These are phyloP conservation scores for Fusarium xyrophilum DNA, from an alignment of 2,329 filamentous ascomycete species.

Conservation along the genomic window DNA sequence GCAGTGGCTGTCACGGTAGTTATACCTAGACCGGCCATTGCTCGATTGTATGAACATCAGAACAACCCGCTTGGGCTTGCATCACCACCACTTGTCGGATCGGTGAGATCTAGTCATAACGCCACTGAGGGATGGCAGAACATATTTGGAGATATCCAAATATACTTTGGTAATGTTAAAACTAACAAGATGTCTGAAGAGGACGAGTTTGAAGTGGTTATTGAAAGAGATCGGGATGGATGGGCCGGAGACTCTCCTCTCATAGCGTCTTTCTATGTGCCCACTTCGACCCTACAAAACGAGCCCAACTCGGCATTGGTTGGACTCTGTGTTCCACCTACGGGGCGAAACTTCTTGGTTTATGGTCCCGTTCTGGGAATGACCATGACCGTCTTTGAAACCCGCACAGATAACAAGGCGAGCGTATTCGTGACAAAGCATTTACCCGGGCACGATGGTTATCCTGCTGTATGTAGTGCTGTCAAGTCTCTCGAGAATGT, in stretches of 20 bases:
- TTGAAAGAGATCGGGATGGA: slow-evolving; percentile 47
- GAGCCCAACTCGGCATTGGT: slow-evolving; percentile 44
- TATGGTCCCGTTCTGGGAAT: slow-evolving; percentile 40
- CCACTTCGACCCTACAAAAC: slow-evolving; percentile 46
- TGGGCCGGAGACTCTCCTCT: slow-evolving; percentile 51
- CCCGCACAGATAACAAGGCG: slow-evolving; percentile 39
- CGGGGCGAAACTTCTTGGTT: slow-evolving; percentile 30
- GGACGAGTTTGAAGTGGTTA: slow-evolving; percentile 44
- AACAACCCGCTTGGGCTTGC: slow-evolving; percentile 15
- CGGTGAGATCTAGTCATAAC: slow-evolving; percentile 37
- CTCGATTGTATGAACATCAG: slow-evolving; percentile 39
- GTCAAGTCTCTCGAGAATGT: slow-evolving; percentile 32
- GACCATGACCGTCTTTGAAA: slow-evolving; percentile 45
- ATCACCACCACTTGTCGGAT: slow-evolving; percentile 44
- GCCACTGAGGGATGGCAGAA: slow-evolving; percentile 44
- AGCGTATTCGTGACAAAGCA: slow-evolving; percentile 49
- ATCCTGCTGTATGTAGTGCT: slow-evolving; percentile 39
- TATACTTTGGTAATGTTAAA: slow-evolving; percentile 50
- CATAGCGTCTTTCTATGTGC: slow-evolving; percentile 52
- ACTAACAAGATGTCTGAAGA: slow-evolving; percentile 34
- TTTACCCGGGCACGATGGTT: slow-evolving; percentile 45
- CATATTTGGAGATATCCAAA: slow-evolving; percentile 51
- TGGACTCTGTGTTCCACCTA: slow-evolving; percentile 44
- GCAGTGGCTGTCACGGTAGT: slow-evolving; percentile 48
- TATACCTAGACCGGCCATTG: slow-evolving; percentile 43